These are phyloP conservation scores for Phytophthora citricola DNA, from an alignment of 352 stramenopile genomes.

Conservation along the genomic window DNA sequence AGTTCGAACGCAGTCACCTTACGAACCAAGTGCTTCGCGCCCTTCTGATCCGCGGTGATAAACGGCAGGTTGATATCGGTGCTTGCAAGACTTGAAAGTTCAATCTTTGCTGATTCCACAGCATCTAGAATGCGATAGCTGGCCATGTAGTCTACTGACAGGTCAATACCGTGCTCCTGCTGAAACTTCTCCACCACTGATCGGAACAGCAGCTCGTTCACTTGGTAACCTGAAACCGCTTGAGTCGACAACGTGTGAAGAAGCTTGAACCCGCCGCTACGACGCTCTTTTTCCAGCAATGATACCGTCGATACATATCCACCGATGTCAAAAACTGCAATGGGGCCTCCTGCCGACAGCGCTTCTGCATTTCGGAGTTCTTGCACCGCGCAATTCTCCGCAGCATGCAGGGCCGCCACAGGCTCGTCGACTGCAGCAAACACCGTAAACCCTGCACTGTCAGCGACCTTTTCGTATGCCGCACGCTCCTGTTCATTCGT, in stretches of 20 bases:
- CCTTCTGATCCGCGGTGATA: constrained; percentile 73
- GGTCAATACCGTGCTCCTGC: constrained; percentile 62
- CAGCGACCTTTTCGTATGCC: constrained; percentile 55
- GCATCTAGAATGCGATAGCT: constrained; percentile 75
- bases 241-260: constrained; percentile 45
- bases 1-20: constrained; percentile 67
- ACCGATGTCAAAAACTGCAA: constrained; percentile 79
- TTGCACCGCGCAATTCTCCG: constrained; percentile 44
- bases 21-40: constrained; percentile 77
- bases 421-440: constrained; percentile 65
- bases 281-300: constrained; percentile 46
- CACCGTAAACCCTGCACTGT: constrained; percentile 64
- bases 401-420: constrained; percentile 67
- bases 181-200: constrained; percentile 64
- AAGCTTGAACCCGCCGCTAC: constrained; percentile 38
- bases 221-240: constrained; percentile 44
- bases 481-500: constrained; percentile 39
- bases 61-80: constrained; percentile 82
- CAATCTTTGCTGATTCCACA: constrained; percentile 74
- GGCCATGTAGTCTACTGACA: constrained; percentile 75
- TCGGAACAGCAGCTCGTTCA: constrained; percentile 63
- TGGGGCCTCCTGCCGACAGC: constrained; percentile 30
- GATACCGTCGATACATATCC: constrained; percentile 64
- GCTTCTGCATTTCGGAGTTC: constrained; percentile 35
- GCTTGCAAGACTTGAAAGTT: constrained; percentile 59